Conservation (phyloP, 345 rosid genomes). For the Erysimum cheiranthoides region DNA sequence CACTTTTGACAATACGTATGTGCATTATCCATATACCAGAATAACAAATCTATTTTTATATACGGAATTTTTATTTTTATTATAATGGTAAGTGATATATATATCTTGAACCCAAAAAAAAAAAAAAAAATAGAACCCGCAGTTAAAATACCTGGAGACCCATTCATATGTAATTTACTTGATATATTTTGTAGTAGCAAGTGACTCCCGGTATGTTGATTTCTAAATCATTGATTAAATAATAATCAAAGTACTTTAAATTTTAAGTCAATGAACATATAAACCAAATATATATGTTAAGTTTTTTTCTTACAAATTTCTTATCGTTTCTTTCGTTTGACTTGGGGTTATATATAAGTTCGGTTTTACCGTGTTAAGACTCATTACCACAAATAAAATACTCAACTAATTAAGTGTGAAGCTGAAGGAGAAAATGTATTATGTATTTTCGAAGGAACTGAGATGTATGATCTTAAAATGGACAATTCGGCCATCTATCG, state of each 20-base stretch:
- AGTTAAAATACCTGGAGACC: background rate
- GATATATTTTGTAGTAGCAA: background rate
- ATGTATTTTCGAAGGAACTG: conserved; percentile 35
- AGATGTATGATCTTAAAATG: conserved; percentile 38
- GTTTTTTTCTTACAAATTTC: background rate
- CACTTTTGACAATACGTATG: conserved; percentile 32
- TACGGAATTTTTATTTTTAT: background rate
- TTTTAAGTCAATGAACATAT: background rate
- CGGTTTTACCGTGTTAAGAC: background rate
- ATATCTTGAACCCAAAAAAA: background rate
- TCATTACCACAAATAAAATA: conserved; percentile 10
- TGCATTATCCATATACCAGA: background rate
- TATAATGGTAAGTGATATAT: background rate
- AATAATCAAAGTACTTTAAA: background rate
- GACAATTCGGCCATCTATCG: conserved; percentile 21
- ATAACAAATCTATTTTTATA: background rate
- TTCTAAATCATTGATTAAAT: too few species aligned
- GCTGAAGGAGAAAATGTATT: conserved; percentile 17
- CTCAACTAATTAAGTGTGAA: conserved; percentile 16
- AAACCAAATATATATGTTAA: background rate
- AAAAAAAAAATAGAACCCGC: too few species aligned
- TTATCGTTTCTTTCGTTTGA: conserved; percentile 1
- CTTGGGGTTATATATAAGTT: background rate
- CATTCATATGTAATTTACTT: background rate
- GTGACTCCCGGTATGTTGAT: too few species aligned